Evolutionary conservation across 2,329 filamentous ascomycete genomes (phyloP).

Genomic region (Ascosphaera acerosa): DNA sequence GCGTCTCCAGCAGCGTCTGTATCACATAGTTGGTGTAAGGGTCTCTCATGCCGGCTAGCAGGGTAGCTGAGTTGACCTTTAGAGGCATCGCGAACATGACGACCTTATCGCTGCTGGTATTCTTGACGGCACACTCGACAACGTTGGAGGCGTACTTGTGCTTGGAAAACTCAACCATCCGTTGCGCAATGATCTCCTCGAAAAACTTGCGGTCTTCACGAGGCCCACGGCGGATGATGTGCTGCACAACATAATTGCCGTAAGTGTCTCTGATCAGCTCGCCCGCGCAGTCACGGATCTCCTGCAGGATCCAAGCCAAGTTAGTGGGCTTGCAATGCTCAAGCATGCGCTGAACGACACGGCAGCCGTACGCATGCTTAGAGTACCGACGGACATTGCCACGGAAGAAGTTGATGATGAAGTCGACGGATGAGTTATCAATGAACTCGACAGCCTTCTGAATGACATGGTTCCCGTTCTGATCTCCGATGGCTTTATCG

Average conservation of each 20-base stretch:
- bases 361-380: conserved; percentile 64
- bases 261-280: conserved; percentile 65
- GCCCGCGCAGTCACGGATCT: conserved; percentile 48
- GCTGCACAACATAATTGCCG: conserved; percentile 90
- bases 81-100: conserved; percentile 32
- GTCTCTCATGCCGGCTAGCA: conserved; percentile 62
- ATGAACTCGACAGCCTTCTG: conserved; percentile 76
- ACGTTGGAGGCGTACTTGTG: conserved; percentile 97
- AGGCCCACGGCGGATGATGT: conserved; percentile 59
- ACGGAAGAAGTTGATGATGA: conserved; percentile 59
- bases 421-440: conserved; percentile 52
- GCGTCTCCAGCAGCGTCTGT: conserved; percentile 49
- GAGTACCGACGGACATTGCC: conserved; percentile 50
- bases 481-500: conserved; percentile 52
- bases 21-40: conserved; percentile 92
- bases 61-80: conserved; percentile 39
- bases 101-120: conserved; percentile 46
- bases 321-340: conserved; percentile 55
- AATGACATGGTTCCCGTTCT: conserved; percentile 90
- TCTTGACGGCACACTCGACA: conserved; percentile 50
- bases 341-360: conserved; percentile 77
- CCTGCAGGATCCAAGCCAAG: conserved; percentile 44
- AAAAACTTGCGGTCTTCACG: conserved; percentile 53
- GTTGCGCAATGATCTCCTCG: conserved; percentile 40
- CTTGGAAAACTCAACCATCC: conserved; percentile 49